phyloP scores from a whole-genome alignment of 129 eudicot genomes.

The Pulicaria dysenterica region DNA sequence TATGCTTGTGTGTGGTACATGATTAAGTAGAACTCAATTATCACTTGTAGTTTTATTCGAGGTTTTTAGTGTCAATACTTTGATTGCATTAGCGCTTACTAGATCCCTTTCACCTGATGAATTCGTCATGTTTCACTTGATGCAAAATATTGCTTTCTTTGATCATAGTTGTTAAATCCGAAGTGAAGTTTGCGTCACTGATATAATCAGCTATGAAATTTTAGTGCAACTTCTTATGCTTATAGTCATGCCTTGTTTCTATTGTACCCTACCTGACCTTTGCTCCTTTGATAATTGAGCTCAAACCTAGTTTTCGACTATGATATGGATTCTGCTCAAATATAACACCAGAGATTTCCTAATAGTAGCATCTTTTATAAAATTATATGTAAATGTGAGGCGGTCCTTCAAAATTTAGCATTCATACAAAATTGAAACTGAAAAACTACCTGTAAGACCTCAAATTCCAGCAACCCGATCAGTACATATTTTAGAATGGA shows the following conservation, averaged over 20 bases:
- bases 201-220: not conserved
- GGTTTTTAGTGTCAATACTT: not conserved
- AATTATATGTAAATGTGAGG: not conserved
- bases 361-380: no score
- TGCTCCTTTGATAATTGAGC: constrained; percentile 22
- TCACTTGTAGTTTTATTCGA: constrained; percentile 9
- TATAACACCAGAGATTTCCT: not conserved
- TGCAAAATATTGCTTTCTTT: constrained; percentile 6
- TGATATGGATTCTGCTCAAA: constrained; percentile 11
- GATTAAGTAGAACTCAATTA: not conserved
- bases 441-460: constrained; percentile 16
- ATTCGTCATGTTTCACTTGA: constrained; percentile 8
- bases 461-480: not conserved
- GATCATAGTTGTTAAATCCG: constrained; percentile 5
- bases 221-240: not conserved
- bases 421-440: constrained; percentile 1
- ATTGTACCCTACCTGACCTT: not conserved
- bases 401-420: not conserved
- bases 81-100: constrained; percentile 5
- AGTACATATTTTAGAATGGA: not conserved
- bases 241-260: not conserved
- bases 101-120: constrained; percentile 23
- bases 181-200: constrained; percentile 7
- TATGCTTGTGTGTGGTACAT: constrained; percentile 18
- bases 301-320: constrained; percentile 12